Evolutionary conservation across 768 basidiomycete genomes (phyloP).

Genomic region (Boletus bicolor): DNA sequence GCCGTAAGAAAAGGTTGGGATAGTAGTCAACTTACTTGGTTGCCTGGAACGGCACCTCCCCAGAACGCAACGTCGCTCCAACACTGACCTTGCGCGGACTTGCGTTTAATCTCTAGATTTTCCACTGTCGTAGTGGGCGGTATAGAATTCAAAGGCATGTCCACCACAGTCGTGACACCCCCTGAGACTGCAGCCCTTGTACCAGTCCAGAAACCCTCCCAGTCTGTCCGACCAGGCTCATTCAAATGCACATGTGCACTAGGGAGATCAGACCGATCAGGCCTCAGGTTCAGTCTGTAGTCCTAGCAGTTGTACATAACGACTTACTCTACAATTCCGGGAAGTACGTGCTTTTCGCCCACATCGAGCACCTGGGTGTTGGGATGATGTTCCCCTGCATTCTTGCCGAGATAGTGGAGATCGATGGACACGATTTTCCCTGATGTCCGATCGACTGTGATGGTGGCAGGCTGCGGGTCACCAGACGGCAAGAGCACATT

Average conservation of each 20-base stretch:
- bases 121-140: conserved; percentile 88
- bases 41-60: conserved; percentile 93
- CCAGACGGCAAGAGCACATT: conserved; percentile 54
- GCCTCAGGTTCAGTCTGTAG: background rate
- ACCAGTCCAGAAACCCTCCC: conserved; percentile 95
- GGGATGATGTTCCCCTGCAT: conserved; percentile 22
- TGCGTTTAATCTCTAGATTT: conserved; percentile 69
- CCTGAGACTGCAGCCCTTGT: conserved; percentile 88
- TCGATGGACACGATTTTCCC: conserved; percentile 61
- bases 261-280: background rate
- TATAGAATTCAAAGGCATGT: conserved; percentile 98
- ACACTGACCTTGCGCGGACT: conserved; percentile 66
- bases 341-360: conserved; percentile 59
- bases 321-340: conserved; percentile 75
- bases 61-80: conserved; percentile 74
- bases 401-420: conserved; percentile 30
- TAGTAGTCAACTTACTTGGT: conserved; percentile 52
- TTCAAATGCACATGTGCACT: conserved; percentile 93
- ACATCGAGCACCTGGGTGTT: conserved; percentile 49
- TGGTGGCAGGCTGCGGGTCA: conserved; percentile 58
- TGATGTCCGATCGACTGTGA: conserved; percentile 52
- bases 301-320: background rate
- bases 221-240: conserved; percentile 88
- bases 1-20: background rate
- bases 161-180: conserved; percentile 92